A percentile compares a stretch with the other conserved stretches of the same genome.
Evolutionary conservation across 805 yeast species (phyloP).

Genomic region (Metschnikowia reukaufii): DNA sequence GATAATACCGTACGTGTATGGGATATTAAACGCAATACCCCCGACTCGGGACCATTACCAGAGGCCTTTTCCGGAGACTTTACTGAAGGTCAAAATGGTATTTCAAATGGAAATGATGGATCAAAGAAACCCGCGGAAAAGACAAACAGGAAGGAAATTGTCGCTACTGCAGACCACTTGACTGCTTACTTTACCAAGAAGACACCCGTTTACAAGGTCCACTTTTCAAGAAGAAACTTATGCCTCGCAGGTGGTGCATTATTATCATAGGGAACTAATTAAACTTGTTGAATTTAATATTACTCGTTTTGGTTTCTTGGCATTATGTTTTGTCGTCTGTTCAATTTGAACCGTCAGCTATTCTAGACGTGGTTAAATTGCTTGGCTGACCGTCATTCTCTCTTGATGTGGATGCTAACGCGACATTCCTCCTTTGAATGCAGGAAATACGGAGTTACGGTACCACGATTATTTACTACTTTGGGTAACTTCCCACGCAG

Average conservation of each 20-base stretch:
- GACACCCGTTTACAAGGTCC: slow-evolving; percentile 91
- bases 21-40: slow-evolving; percentile 88
- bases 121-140: slow-evolving; percentile 24
- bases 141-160: slow-evolving; percentile 62
- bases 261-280: slow-evolving; percentile 22
- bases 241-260: slow-evolving; percentile 94
- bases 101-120: slow-evolving; percentile 13
- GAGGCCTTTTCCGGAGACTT: slow-evolving; percentile 52
- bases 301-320: neutral
- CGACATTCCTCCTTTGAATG: neutral
- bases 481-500: slow-evolving; percentile 4
- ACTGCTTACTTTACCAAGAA: slow-evolving; percentile 91
- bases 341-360: no score
- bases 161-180: slow-evolving; percentile 87
- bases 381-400: no score
- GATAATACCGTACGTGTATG: slow-evolving; percentile 93
- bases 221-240: slow-evolving; percentile 85
- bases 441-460: neutral
- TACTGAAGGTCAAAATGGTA: slow-evolving; percentile 10
- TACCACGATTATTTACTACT: neutral
- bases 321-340: neutral
- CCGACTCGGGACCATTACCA: slow-evolving; percentile 74
- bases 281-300: no score
- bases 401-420: neutral
- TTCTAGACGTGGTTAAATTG: neutral